These are phyloP conservation scores for Ophiocordyceps australis DNA, from an alignment of 2,329 filamentous ascomycete species.

Conservation along the genomic window DNA sequence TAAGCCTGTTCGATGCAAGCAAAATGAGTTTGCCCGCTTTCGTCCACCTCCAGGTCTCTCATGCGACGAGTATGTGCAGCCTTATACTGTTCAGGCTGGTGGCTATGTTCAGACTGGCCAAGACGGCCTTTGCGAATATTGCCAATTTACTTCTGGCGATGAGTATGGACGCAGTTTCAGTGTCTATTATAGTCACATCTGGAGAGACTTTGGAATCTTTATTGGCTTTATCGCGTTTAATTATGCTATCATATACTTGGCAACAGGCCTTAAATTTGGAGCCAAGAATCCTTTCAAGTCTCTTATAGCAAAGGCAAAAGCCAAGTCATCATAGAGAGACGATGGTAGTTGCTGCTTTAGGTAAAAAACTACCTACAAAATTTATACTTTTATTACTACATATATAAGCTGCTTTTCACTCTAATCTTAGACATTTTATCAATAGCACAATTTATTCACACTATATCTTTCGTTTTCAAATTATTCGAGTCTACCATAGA, in stretches of 20 bases:
- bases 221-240: slow-evolving; percentile 48
- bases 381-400: no score
- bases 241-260: slow-evolving; percentile 9
- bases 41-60: slow-evolving; percentile 35
- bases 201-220: slow-evolving; percentile 49
- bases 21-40: slow-evolving; percentile 41
- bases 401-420: no score
- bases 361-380: no score
- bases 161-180: slow-evolving; percentile 41
- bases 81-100: slow-evolving; percentile 32
- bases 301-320: no score
- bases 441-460: no score
- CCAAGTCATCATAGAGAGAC: no score
- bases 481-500: no score
- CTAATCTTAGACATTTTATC: no score
- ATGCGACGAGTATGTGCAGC: slow-evolving; percentile 39
- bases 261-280: background rate
- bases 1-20: slow-evolving; percentile 33
- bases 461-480: no score
- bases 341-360: no score
- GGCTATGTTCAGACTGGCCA: slow-evolving; percentile 41
- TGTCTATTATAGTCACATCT: slow-evolving; percentile 40
- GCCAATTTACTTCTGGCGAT: slow-evolving; percentile 42
- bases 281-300: background rate
- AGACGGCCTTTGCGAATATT: slow-evolving; percentile 43